These are phyloP conservation scores for Apiospora malaysiana DNA, from an alignment of 2,329 filamentous ascomycete species.

Conservation along the genomic window DNA sequence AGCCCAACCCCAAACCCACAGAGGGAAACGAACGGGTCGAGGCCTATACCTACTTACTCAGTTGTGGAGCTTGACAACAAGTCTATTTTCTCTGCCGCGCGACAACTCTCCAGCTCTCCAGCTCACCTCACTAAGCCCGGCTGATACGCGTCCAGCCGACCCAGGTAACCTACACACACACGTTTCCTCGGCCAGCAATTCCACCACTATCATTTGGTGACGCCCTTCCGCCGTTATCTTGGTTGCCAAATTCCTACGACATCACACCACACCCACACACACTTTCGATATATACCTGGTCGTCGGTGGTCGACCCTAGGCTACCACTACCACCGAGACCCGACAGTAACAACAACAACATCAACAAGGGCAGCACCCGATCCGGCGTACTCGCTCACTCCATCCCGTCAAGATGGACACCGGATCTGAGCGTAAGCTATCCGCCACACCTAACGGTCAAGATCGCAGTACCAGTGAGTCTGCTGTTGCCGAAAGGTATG, in stretches of 20 bases:
- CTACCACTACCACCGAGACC: conserved; percentile 5
- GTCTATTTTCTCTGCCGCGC: conserved; percentile 10
- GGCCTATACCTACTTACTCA: conserved; percentile 3
- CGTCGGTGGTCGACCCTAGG: conserved; percentile 1
- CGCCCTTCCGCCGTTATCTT: neutral
- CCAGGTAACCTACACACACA: too few relatives aligned
- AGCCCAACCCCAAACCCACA: too few relatives aligned
- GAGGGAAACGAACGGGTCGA: neutral
- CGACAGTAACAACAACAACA: neutral
- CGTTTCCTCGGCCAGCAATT: neutral
- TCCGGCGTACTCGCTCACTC: neutral
- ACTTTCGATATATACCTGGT: neutral
- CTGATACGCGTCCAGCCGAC: neutral
- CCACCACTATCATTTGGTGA: neutral
- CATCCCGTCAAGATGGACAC: neutral
- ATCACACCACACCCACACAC: conserved; percentile 9
- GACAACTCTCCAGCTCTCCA: conserved; percentile 5
- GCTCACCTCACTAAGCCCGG: neutral
- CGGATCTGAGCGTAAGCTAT: conserved; percentile 5
- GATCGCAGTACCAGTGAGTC: conserved; percentile 6
- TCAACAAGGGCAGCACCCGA: conserved; percentile 6
- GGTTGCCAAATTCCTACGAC: neutral
- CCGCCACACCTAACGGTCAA: neutral
- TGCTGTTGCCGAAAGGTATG: conserved; percentile 9
- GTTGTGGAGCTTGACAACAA: conserved; percentile 9